A percentile compares a stretch with the other conserved stretches of the same genome.
Evolutionary conservation across 345 rosid genomes (phyloP).

Genomic region (Eucalyptus marginata): DNA sequence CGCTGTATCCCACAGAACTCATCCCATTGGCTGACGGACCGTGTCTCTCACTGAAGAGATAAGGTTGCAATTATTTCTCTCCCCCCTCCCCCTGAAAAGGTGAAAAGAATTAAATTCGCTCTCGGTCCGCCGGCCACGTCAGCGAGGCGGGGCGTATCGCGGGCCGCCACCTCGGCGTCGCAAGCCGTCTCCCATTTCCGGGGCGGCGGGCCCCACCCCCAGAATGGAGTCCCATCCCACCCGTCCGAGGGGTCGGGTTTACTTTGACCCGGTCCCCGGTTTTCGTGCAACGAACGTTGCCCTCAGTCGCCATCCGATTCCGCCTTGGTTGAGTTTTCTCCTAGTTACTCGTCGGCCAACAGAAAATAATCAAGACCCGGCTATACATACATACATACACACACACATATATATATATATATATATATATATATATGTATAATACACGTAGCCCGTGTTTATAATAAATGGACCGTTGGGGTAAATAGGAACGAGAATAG

Average conservation of each 20-base stretch:
- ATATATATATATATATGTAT: too few species aligned
- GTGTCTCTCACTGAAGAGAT: not conserved
- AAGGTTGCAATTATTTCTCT: not conserved
- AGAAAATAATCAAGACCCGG: not conserved
- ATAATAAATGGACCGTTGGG: not conserved
- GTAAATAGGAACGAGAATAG: not conserved
- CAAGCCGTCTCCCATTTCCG: not conserved
- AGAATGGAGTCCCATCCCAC: not conserved
- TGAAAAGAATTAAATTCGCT: not conserved
- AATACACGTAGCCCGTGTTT: not conserved
- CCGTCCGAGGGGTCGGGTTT: not conserved
- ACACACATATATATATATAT: too few species aligned
- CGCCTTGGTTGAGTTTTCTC: not conserved
- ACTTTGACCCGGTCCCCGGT: not conserved
- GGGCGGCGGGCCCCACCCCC: not conserved
- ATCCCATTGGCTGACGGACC: conserved; percentile 13
- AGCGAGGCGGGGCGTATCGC: not conserved
- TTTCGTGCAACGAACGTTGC: not conserved
- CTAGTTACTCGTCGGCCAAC: not conserved
- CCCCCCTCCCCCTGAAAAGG: not conserved
- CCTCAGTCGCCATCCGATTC: not conserved
- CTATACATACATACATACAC: too few species aligned
- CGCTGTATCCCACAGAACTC: conserved; percentile 25
- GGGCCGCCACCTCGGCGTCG: not conserved
- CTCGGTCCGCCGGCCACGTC: not conserved